Evolutionary conservation across 2,329 filamentous ascomycete genomes (phyloP).

Genomic region (Clarireedia homoeocarpa): DNA sequence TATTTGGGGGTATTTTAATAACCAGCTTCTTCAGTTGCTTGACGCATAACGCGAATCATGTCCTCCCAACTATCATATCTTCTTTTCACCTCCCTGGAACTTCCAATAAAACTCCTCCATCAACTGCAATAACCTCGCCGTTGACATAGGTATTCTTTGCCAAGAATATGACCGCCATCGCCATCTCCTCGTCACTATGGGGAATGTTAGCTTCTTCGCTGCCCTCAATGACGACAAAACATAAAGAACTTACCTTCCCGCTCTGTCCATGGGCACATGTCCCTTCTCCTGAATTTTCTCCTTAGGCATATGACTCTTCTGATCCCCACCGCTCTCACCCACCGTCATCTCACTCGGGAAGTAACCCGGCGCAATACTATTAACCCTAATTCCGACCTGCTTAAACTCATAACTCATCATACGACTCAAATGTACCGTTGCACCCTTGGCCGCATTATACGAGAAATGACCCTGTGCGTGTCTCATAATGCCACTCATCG

Average conservation of each 20-base stretch:
- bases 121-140: constrained; percentile 36
- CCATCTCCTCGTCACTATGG: constrained; percentile 40
- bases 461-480: constrained; percentile 24
- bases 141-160: constrained; percentile 34
- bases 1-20: neutral
- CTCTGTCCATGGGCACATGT: constrained; percentile 39
- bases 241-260: constrained; percentile 30
- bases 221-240: neutral
- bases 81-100: constrained; percentile 23
- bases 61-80: too few species aligned
- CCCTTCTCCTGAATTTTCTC: constrained; percentile 44
- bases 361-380: constrained; percentile 48
- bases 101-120: constrained; percentile 39
- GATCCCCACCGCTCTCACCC: constrained; percentile 36
- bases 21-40: too few species aligned
- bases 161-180: constrained; percentile 45
- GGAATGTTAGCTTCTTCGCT: neutral
- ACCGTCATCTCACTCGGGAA: constrained; percentile 40
- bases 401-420: constrained; percentile 47
- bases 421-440: constrained; percentile 45
- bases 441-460: constrained; percentile 39
- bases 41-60: neutral
- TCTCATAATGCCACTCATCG: constrained; percentile 25
- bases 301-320: constrained; percentile 41
- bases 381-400: constrained; percentile 46